Percentiles rank a stretch among this genome's conserved stretches.
Conservation (phyloP, 805 yeast species). For the Maudiozyma bulderi region DNA sequence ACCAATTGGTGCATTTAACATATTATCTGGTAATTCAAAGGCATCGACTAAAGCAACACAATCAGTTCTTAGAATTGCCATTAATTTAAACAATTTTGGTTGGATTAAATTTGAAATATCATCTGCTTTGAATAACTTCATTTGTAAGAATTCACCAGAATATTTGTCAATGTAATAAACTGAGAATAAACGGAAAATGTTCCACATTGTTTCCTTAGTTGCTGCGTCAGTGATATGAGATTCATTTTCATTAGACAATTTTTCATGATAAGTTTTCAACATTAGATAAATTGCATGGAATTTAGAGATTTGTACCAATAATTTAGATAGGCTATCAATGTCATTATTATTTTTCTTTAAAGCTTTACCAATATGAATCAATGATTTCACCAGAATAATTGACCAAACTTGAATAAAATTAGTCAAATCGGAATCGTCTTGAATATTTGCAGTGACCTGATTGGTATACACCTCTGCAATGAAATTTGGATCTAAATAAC, state of each 20-base stretch:
- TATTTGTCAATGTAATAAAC: slow-evolving; percentile 58
- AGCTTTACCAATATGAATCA: slow-evolving; percentile 21
- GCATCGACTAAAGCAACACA: slow-evolving; percentile 77
- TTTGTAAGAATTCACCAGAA: slow-evolving; percentile 63
- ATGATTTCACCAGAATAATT: slow-evolving; percentile 19
- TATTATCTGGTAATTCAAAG: slow-evolving; percentile 70
- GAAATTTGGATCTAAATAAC: slow-evolving; percentile 22
- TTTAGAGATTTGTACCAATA: slow-evolving; percentile 31
- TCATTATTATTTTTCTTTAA: slow-evolving; percentile 22
- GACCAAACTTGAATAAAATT: slow-evolving; percentile 29
- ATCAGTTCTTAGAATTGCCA: slow-evolving; percentile 49
- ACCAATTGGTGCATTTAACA: slow-evolving; percentile 78
- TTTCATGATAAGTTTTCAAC: slow-evolving; percentile 25
- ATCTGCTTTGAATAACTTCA: slow-evolving; percentile 43
- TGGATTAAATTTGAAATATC: slow-evolving; percentile 37
- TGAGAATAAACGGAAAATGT: slow-evolving; percentile 55
- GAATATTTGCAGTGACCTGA: slow-evolving; percentile 18
- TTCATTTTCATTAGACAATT: slow-evolving; percentile 12
- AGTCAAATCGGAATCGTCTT: slow-evolving; percentile 24
- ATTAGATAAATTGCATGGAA: slow-evolving; percentile 34
- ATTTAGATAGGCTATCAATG: slow-evolving; percentile 31
- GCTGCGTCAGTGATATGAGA: slow-evolving; percentile 21
- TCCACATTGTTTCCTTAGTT: slow-evolving; percentile 41
- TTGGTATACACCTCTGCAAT: slow-evolving; percentile 18
- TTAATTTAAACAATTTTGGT: slow-evolving; percentile 35